These are phyloP conservation scores for Mycosphaerelloides madeirae DNA, from an alignment of 2,329 filamentous ascomycete genomes.

Conservation along the genomic window DNA sequence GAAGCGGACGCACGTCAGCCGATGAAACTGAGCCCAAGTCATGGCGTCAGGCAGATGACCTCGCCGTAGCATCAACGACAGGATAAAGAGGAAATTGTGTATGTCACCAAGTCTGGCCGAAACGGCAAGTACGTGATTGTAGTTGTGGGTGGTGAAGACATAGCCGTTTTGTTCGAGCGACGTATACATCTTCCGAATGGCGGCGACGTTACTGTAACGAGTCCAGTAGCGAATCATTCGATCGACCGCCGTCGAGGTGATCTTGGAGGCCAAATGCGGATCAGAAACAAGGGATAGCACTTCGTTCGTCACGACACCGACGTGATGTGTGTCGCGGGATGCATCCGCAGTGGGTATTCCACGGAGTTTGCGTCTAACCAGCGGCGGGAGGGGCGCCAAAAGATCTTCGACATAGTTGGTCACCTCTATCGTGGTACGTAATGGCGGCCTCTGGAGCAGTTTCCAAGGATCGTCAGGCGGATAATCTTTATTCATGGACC, in stretches of 20 bases:
- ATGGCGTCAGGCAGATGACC: slow-evolving; percentile 12
- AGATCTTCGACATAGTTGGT: neutral
- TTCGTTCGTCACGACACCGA: slow-evolving; percentile 11
- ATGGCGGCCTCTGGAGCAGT: neutral
- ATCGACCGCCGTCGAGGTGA: slow-evolving; percentile 18
- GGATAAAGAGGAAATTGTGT: slow-evolving; percentile 24
- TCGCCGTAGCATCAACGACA: slow-evolving; percentile 23
- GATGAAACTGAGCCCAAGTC: slow-evolving; percentile 25
- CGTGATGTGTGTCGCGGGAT: slow-evolving; percentile 4
- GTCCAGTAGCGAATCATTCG: slow-evolving; percentile 21
- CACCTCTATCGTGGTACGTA: neutral
- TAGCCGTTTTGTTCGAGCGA: slow-evolving; percentile 14
- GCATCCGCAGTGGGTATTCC: neutral
- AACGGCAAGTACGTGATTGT: slow-evolving; percentile 21
- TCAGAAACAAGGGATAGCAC: slow-evolving; percentile 17
- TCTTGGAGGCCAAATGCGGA: slow-evolving; percentile 3
- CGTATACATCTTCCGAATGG: slow-evolving; percentile 17
- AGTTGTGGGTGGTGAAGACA: slow-evolving; percentile 16
- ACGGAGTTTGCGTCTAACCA: neutral
- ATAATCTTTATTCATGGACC: too few relatives aligned
- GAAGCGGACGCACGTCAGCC: slow-evolving; percentile 17
- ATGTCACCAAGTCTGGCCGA: slow-evolving; percentile 22
- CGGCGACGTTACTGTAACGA: slow-evolving; percentile 14
- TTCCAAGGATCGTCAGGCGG: too few relatives aligned
- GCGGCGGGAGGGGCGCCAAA: neutral